phyloP scores from a whole-genome alignment of 2,329 filamentous ascomycete species.

The Talaromyces rugulosus region DNA sequence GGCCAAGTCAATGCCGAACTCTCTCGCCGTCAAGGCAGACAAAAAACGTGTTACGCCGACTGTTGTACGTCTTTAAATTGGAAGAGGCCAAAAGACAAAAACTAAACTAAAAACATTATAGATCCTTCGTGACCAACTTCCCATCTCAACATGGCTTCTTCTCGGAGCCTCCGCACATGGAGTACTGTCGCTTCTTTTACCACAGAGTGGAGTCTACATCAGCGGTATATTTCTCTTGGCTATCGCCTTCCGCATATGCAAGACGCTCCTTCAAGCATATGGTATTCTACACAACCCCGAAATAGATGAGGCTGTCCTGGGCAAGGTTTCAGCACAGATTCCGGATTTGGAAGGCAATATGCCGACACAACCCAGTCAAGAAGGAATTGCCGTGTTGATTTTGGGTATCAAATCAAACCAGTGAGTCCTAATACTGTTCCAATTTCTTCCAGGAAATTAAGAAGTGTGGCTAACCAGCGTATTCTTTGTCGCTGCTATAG shows the following conservation, averaged over 20 bases:
- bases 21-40: not conserved
- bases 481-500: not conserved
- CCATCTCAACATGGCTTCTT: slow-evolving; percentile 15
- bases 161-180: slow-evolving; percentile 13
- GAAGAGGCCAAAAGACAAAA: not conserved
- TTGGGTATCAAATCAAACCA: slow-evolving; percentile 12
- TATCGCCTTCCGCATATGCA: not conserved
- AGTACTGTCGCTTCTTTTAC: slow-evolving; percentile 2
- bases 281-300: slow-evolving; percentile 7
- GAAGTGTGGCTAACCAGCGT: not conserved
- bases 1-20: not conserved
- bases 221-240: not conserved
- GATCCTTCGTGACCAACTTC: slow-evolving; percentile 15
- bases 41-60: not conserved
- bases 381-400: slow-evolving; percentile 10
- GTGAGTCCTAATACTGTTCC: not conserved
- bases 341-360: slow-evolving; percentile 12
- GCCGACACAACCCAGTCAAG: not conserved
- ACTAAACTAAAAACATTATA: not conserved
- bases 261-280: slow-evolving; percentile 6
- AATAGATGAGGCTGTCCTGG: slow-evolving; percentile 8
- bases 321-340: slow-evolving; percentile 9
- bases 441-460: not conserved
- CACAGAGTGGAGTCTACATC: slow-evolving; percentile 5
- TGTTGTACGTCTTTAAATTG: not conserved